phyloP scores from a whole-genome alignment of 1,284 basidiomycete genomes.

The Ustilago curta region DNA sequence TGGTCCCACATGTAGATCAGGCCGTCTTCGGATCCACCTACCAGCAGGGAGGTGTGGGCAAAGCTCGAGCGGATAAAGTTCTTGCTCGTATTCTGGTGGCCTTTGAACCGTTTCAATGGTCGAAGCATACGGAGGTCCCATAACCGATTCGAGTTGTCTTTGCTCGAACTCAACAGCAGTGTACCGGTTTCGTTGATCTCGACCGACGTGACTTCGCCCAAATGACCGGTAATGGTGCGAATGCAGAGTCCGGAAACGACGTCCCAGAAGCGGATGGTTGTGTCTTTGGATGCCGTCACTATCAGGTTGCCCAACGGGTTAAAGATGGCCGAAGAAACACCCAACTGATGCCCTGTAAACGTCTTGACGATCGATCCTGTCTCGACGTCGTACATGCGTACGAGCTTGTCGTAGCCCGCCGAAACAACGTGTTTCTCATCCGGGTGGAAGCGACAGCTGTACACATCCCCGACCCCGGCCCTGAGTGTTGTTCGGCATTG shows the following conservation, averaged over 20 bases:
- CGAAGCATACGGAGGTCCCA: conserved; percentile 64
- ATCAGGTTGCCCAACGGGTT: conserved; percentile 71
- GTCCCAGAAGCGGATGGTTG: conserved; percentile 72
- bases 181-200: conserved; percentile 71
- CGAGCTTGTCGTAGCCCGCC: conserved; percentile 72
- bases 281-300: conserved; percentile 72
- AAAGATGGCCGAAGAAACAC: conserved; percentile 71
- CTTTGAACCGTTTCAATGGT: conserved; percentile 71
- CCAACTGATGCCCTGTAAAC: conserved; percentile 72
- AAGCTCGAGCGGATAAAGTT: conserved; percentile 72
- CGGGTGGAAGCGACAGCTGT: conserved; percentile 71
- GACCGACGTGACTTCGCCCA: conserved; percentile 72
- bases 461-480: conserved; percentile 70
- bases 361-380: conserved; percentile 71
- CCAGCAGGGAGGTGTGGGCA: conserved; percentile 70
- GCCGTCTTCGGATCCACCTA: conserved; percentile 71
- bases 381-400: conserved; percentile 71
- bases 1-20: conserved; percentile 68
- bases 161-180: conserved; percentile 71
- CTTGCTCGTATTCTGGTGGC: conserved; percentile 72
- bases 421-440: conserved; percentile 69
- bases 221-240: conserved; percentile 71
- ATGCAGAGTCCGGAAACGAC: conserved; percentile 71
- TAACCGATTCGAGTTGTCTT: conserved; percentile 71
- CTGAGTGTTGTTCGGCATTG: conserved; percentile 47